These are phyloP conservation scores for Neoboletus magnificus DNA, from an alignment of 768 basidiomycete genomes.

Conservation along the genomic window DNA sequence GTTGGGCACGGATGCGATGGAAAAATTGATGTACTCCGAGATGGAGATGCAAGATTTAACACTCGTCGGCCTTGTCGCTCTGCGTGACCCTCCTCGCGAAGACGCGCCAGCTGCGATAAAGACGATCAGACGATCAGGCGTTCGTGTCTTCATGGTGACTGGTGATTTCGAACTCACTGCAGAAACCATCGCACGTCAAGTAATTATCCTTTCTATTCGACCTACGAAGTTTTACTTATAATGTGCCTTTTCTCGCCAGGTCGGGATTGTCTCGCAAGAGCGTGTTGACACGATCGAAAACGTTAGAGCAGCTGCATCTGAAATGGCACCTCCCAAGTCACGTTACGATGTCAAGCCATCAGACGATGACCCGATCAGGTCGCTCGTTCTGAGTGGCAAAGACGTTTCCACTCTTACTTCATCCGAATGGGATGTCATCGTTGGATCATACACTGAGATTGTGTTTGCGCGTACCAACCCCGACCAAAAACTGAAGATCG, in stretches of 20 bases:
- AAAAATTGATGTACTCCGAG: constrained; percentile 40
- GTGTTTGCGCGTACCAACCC: constrained; percentile 57
- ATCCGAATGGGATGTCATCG: constrained; percentile 38
- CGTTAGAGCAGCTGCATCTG: constrained; percentile 17
- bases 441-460: constrained; percentile 39
- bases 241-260: constrained; percentile 20
- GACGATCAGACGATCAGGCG: constrained; percentile 48
- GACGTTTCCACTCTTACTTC: constrained; percentile 37
- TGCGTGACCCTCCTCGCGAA: constrained; percentile 57
- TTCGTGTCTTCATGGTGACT: constrained; percentile 56
- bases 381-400: constrained; percentile 45
- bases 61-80: constrained; percentile 50
- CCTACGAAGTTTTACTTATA: neutral
- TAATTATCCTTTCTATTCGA: constrained; percentile 18
- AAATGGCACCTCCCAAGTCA: constrained; percentile 13
- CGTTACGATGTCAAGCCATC: constrained; percentile 33
- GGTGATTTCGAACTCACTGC: constrained; percentile 56
- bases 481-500: constrained; percentile 57
- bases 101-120: constrained; percentile 46
- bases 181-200: constrained; percentile 47
- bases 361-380: constrained; percentile 35
- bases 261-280: constrained; percentile 43
- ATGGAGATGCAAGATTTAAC: constrained; percentile 39
- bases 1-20: constrained; percentile 24
- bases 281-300: constrained; percentile 34